Conservation (phyloP, 768 basidiomycete species). For the Psilocybe cyanescens region DNA sequence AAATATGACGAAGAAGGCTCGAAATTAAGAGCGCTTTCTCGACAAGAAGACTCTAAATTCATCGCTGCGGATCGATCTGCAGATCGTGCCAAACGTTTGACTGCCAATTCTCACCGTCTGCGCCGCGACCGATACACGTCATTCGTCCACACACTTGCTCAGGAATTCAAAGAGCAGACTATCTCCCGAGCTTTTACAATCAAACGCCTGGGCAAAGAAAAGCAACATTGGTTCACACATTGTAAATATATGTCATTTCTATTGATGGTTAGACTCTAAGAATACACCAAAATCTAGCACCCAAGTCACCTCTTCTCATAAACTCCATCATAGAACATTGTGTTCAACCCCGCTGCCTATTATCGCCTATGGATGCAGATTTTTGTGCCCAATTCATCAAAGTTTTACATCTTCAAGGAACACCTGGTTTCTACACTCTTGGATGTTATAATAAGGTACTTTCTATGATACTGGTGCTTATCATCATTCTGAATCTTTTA, state of each 20-base stretch:
- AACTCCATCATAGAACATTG: constrained; percentile 85
- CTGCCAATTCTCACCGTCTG: constrained; percentile 59
- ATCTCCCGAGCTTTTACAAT: constrained; percentile 73
- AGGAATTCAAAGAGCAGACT: constrained; percentile 80
- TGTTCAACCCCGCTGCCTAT: constrained; percentile 85
- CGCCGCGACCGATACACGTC: constrained; percentile 68
- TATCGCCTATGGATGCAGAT: constrained; percentile 98
- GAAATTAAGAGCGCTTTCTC: constrained; percentile 60
- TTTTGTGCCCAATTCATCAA: constrained; percentile 93
- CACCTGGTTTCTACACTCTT: constrained; percentile 85
- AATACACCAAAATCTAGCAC: constrained; percentile 29
- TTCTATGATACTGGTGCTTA: background rate
- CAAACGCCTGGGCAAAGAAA: constrained; percentile 78
- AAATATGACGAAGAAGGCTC: constrained; percentile 83
- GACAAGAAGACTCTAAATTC: constrained; percentile 68
- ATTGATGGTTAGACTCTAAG: background rate
- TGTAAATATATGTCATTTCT: constrained; percentile 33
- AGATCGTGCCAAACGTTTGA: constrained; percentile 61
- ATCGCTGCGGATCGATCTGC: constrained; percentile 72
- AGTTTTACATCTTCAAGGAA: constrained; percentile 85
- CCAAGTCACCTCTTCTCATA: constrained; percentile 54
- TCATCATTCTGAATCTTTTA: constrained; percentile 1
- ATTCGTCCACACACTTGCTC: constrained; percentile 60
- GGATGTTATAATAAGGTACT: constrained; percentile 82
- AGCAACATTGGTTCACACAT: constrained; percentile 82